Evolutionary conservation across 2,329 filamentous ascomycete species (phyloP).

Genomic region (Daldinia eschscholtzii): DNA sequence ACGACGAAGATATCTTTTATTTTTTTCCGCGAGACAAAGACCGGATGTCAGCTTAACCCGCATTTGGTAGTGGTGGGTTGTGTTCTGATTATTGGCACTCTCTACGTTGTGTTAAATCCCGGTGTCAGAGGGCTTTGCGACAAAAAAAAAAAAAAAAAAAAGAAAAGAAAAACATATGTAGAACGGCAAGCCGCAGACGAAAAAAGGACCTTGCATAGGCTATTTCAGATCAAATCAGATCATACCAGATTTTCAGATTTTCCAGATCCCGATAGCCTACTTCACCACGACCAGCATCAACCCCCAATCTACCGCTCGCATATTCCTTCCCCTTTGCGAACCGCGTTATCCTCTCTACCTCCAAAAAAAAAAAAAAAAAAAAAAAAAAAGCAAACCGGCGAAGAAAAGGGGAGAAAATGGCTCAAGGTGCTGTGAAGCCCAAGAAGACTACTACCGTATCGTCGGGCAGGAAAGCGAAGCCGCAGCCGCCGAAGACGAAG

Average conservation of each 20-base stretch:
- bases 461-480: slow-evolving; percentile 62
- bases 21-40: no score
- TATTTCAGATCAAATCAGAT: slow-evolving; percentile 3
- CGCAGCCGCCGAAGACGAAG: slow-evolving; percentile 57
- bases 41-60: background rate
- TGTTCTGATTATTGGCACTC: background rate
- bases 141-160: background rate
- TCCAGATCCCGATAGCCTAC: slow-evolving; percentile 3
- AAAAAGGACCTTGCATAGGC: background rate
- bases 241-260: background rate
- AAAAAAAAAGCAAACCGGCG: background rate
- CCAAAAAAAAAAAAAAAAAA: background rate
- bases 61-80: background rate
- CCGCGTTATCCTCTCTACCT: background rate
- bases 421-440: slow-evolving; percentile 66
- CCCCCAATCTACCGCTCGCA: background rate
- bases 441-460: slow-evolving; percentile 54
- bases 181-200: background rate
- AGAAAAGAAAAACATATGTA: background rate
- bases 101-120: background rate
- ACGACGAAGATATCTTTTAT: background rate
- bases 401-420: slow-evolving; percentile 57
- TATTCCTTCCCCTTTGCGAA: background rate
- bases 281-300: background rate
- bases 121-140: slow-evolving; percentile 1